Percentiles rank a stretch among this genome's conserved stretches.
These are phyloP conservation scores for Pisolithus marmoratus DNA, from an alignment of 768 basidiomycete species.

Conservation along the genomic window DNA sequence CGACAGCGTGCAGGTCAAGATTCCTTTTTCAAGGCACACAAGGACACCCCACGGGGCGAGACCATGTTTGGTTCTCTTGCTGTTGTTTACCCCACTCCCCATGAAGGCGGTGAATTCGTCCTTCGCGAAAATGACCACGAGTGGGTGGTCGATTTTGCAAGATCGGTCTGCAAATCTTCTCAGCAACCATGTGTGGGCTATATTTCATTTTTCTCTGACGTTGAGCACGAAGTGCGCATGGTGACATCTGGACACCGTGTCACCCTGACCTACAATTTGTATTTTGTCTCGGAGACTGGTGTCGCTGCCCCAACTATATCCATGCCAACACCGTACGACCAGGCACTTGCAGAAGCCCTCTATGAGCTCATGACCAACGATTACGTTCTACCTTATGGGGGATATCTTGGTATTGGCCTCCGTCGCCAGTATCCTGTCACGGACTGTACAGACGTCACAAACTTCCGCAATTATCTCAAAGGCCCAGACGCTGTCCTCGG, in stretches of 20 bases:
- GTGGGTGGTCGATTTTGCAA: constrained; percentile 28
- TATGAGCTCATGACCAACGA: too few relatives aligned
- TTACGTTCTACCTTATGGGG: too few relatives aligned
- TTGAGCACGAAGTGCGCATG: constrained; percentile 37
- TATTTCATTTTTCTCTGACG: constrained; percentile 38
- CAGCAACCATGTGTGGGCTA: constrained; percentile 25
- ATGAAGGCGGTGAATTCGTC: constrained; percentile 32
- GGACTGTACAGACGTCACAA: too few relatives aligned
- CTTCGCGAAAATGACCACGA: too few relatives aligned
- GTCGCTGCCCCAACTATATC: background rate
- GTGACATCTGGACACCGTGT: constrained; percentile 38
- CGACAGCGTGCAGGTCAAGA: constrained; percentile 26
- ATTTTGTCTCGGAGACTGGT: constrained; percentile 6
- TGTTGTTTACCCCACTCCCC: constrained; percentile 40
- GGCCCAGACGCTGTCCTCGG: too few relatives aligned
- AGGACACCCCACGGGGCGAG: constrained; percentile 40
- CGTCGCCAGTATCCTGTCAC: too few relatives aligned
- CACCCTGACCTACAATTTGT: constrained; percentile 39
- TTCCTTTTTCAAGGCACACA: constrained; percentile 46
- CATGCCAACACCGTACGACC: background rate
- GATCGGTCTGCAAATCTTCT: constrained; percentile 9
- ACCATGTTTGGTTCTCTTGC: constrained; percentile 50
- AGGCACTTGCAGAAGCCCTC: too few relatives aligned
- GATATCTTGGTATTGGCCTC: too few relatives aligned
- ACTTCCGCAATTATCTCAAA: too few relatives aligned